Conservation (phyloP, 2,329 filamentous ascomycete species). For the Hirsutella rhossiliensis region DNA sequence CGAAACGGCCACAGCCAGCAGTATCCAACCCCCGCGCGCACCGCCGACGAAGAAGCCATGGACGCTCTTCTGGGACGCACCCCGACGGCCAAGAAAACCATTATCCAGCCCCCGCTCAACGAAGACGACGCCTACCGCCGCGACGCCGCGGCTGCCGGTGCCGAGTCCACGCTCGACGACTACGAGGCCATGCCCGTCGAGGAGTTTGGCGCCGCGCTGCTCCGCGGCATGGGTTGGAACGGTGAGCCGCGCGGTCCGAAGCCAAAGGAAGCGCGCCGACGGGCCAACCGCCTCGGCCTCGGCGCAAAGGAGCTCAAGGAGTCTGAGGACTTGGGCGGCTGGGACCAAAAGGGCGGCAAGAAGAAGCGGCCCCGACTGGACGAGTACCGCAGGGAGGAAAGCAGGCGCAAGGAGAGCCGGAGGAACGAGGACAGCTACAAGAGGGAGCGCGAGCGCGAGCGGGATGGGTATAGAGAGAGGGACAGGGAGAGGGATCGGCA, state of each 20-base stretch:
- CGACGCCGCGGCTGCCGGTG: constrained; percentile 61
- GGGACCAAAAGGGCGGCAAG: constrained; percentile 54
- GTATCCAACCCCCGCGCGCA: constrained; percentile 5
- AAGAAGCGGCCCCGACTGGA: constrained; percentile 33
- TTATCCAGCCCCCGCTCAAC: constrained; percentile 35
- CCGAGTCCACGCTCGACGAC: constrained; percentile 65
- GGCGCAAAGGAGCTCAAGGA: constrained; percentile 73
- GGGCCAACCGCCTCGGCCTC: constrained; percentile 74
- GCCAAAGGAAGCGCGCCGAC: constrained; percentile 52
- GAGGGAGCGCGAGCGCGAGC: constrained; percentile 30
- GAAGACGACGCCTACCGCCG: constrained; percentile 58
- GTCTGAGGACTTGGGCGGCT: constrained; percentile 63
- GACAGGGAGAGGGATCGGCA: constrained; percentile 15
- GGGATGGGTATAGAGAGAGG: constrained; percentile 24
- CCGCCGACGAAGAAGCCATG: constrained; percentile 43
- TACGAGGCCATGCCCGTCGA: constrained; percentile 87
- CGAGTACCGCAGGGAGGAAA: constrained; percentile 35
- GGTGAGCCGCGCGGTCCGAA: constrained; percentile 41
- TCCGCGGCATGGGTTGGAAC: constrained; percentile 95
- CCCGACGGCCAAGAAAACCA: constrained; percentile 28
- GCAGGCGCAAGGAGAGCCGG: constrained; percentile 29
- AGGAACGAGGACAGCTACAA: constrained; percentile 34
- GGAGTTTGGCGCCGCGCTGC: constrained; percentile 81
- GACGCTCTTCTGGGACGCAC: constrained; percentile 52
- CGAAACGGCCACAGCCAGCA: not conserved